A percentile compares a stretch with the other conserved stretches of the same genome.
phyloP scores from a whole-genome alignment of 2,329 filamentous ascomycete species.

The Cladosporium sp. region DNA sequence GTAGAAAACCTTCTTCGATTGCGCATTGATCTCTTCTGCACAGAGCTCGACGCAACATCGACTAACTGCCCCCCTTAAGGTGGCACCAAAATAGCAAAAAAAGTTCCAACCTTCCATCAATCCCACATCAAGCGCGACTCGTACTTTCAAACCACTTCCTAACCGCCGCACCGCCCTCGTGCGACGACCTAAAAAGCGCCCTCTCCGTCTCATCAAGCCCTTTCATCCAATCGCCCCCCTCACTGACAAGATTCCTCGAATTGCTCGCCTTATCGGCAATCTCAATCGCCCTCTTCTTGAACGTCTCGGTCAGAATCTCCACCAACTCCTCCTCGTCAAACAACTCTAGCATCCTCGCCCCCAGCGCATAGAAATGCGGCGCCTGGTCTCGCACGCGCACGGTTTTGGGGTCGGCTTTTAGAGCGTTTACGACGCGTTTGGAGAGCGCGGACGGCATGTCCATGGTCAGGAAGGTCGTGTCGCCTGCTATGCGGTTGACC shows the following conservation, averaged over 20 bases:
- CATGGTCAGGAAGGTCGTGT: conserved; percentile 64
- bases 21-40: too few species aligned
- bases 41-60: not conserved
- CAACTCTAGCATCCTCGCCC: conserved; percentile 78
- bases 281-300: conserved; percentile 73
- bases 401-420: conserved; percentile 83
- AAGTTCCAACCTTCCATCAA: not conserved
- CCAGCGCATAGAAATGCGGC: conserved; percentile 82
- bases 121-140: conserved; percentile 13
- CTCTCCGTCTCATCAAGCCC: conserved; percentile 89
- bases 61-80: not conserved
- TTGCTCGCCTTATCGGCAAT: conserved; percentile 82
- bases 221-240: conserved; percentile 73
- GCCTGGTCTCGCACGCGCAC: conserved; percentile 80
- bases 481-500: conserved; percentile 47
- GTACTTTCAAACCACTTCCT: conserved; percentile 37
- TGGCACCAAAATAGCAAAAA: not conserved
- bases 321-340: conserved; percentile 83
- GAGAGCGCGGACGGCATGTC: conserved; percentile 76
- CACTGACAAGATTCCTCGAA: conserved; percentile 24
- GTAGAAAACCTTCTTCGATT: too few species aligned
- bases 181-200: conserved; percentile 46
- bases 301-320: conserved; percentile 61
- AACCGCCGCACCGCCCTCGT: conserved; percentile 44
- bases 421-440: conserved; percentile 75